These are phyloP conservation scores for Groenewaldozyma tartarivorans DNA, from an alignment of 805 yeast genomes.

Conservation along the genomic window DNA sequence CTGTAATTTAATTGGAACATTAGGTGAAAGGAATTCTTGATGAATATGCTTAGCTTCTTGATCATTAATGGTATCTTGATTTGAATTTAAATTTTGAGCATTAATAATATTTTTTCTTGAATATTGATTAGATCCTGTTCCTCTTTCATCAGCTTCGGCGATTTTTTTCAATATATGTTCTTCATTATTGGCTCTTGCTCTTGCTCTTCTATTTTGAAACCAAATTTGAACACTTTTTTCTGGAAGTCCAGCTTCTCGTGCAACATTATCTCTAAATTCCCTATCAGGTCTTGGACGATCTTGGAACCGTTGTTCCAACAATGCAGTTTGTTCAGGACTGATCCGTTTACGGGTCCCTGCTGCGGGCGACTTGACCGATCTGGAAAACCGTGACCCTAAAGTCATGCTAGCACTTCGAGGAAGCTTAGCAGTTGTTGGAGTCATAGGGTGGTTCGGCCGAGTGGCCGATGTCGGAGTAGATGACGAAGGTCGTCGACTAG, in stretches of 20 bases:
- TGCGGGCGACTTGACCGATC: slow-evolving; percentile 3
- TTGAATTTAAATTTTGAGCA: not conserved
- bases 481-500: not conserved
- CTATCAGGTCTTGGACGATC: slow-evolving; percentile 68
- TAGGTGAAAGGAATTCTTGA: not conserved
- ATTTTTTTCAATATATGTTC: slow-evolving; percentile 7
- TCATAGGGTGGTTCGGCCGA: not conserved
- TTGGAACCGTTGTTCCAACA: slow-evolving; percentile 60
- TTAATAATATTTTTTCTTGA: not conserved
- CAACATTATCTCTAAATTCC: slow-evolving; percentile 57
- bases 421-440: slow-evolving; percentile 3
- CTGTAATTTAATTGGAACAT: not conserved
- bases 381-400: slow-evolving; percentile 1
- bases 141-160: slow-evolving; percentile 4
- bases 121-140: not conserved
- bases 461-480: not conserved
- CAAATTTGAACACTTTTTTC: slow-evolving; percentile 85
- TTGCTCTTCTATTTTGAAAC: slow-evolving; percentile 78
- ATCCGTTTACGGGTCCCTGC: slow-evolving; percentile 21
- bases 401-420: no score
- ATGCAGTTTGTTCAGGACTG: slow-evolving; percentile 32
- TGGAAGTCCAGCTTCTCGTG: slow-evolving; percentile 65
- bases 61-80: not conserved
- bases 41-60: not conserved
- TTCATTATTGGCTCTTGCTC: slow-evolving; percentile 33